Percentiles rank a stretch among this genome's conserved stretches.
phyloP scores from a whole-genome alignment of 2,329 filamentous ascomycete species.

The Bipolaris victoriae region DNA sequence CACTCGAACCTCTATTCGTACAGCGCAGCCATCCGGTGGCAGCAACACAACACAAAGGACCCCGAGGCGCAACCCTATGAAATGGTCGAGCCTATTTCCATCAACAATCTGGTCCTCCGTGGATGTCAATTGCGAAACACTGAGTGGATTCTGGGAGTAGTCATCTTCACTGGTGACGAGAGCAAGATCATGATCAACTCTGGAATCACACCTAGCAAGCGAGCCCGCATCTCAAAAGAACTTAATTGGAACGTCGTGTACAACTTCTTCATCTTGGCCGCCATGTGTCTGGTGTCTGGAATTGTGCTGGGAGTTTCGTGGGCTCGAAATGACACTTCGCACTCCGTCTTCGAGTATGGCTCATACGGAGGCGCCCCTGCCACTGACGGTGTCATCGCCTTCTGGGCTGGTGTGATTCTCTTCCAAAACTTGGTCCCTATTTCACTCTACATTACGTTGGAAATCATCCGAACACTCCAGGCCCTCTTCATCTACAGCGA shows the following conservation, averaged over 20 bases:
- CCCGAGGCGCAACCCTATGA: conserved; percentile 68
- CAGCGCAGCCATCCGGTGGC: conserved; percentile 87
- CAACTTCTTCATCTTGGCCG: conserved; percentile 88
- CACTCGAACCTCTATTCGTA: conserved; percentile 96
- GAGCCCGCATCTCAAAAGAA: conserved; percentile 86
- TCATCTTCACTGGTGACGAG: conserved; percentile 92
- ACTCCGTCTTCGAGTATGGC: conserved; percentile 83
- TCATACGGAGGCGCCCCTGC: conserved; percentile 75
- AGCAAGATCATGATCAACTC: conserved; percentile 99
- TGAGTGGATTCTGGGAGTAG: conserved; percentile 91
- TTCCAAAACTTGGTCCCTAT: conserved; percentile 99
- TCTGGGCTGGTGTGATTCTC: conserved; percentile 91
- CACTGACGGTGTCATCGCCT: conserved; percentile 91
- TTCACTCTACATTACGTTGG: conserved; percentile 94
- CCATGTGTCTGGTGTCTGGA: conserved; percentile 86
- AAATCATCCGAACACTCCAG: conserved; percentile 91
- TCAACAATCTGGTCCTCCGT: conserved; percentile 93
- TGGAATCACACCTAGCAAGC: conserved; percentile 92
- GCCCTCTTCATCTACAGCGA: conserved; percentile 98
- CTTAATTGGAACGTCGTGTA: conserved; percentile 97
- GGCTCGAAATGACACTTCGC: conserved; percentile 74
- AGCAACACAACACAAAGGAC: conserved; percentile 70
- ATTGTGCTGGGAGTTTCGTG: conserved; percentile 86
- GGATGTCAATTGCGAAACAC: conserved; percentile 95
- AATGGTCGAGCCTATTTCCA: conserved; percentile 91